Conservation (phyloP, 1,139 yeast genomes). For the Kazachstania sp. region DNA sequence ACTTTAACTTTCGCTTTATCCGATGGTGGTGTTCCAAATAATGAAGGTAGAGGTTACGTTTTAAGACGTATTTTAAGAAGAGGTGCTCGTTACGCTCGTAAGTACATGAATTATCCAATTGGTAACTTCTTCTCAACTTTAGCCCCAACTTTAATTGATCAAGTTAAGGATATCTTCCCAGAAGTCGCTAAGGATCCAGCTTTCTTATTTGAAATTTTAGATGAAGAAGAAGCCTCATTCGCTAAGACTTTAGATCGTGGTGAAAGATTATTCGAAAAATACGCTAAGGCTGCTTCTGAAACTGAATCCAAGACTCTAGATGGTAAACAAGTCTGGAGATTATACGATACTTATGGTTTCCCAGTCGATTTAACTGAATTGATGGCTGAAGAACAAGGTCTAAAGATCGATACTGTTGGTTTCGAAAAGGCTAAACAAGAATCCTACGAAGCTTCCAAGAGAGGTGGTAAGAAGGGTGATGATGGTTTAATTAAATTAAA, state of each 20-base stretch:
- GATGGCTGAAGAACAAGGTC: slow-evolving; percentile 98
- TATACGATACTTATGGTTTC: slow-evolving; percentile 97
- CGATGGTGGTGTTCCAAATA: slow-evolving; percentile 98
- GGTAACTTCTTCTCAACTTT: slow-evolving; percentile 87
- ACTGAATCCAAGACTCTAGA: slow-evolving; percentile 67
- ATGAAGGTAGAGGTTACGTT: slow-evolving; percentile 98
- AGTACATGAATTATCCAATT: slow-evolving; percentile 90
- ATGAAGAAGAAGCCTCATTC: slow-evolving; percentile 95
- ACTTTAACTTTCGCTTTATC: slow-evolving; percentile 92
- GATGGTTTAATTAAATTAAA: slow-evolving; percentile 63
- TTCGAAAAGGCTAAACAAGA: slow-evolving; percentile 84
- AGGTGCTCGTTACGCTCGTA: slow-evolving; percentile 95
- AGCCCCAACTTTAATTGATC: slow-evolving; percentile 88
- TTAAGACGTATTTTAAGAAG: slow-evolving; percentile 93
- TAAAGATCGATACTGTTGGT: slow-evolving; percentile 82
- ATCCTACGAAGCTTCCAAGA: slow-evolving; percentile 92
- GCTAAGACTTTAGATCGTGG: slow-evolving; percentile 96
- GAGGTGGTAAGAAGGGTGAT: slow-evolving; percentile 62
- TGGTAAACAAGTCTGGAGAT: slow-evolving; percentile 96
- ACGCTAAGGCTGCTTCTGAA: slow-evolving; percentile 74
- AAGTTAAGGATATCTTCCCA: slow-evolving; percentile 83
- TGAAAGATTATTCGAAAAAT: slow-evolving; percentile 89
- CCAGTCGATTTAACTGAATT: slow-evolving; percentile 95
- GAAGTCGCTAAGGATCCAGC: slow-evolving; percentile 66
- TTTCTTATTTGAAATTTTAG: slow-evolving; percentile 78